A percentile compares a stretch with the other conserved stretches of the same genome.
phyloP scores from a whole-genome alignment of 2,329 filamentous ascomycete species.

The Alternaria longipes region DNA sequence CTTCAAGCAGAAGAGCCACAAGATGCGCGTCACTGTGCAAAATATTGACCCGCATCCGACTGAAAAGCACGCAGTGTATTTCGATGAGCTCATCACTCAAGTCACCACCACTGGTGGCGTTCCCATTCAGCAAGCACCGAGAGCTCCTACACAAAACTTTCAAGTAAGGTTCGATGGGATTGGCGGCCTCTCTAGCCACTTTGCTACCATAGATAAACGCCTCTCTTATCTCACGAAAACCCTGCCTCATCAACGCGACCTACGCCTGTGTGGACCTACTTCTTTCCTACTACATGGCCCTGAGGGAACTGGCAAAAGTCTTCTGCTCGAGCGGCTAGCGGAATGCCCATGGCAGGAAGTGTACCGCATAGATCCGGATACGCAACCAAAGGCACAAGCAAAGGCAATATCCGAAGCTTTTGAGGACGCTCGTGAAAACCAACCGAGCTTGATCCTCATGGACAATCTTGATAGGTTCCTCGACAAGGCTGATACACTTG shows the following conservation, averaged over 20 bases:
- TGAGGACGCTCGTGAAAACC: conserved; percentile 70
- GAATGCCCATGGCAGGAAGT: conserved; percentile 74
- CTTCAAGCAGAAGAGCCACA: conserved; percentile 59
- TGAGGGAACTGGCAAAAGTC: conserved; percentile 83
- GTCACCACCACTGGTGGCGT: conserved; percentile 29
- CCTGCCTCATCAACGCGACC: conserved; percentile 25
- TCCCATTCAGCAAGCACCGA: conserved; percentile 10
- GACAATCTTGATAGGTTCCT: conserved; percentile 76
- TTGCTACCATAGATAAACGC: conserved; percentile 72
- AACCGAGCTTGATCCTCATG: conserved; percentile 81
- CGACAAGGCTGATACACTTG: conserved; percentile 42
- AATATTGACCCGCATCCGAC: conserved; percentile 59
- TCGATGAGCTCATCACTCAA: conserved; percentile 38
- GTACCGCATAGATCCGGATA: conserved; percentile 65
- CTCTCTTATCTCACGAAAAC: conserved; percentile 55
- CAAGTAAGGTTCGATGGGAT: conserved; percentile 61
- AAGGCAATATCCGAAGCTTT: conserved; percentile 73
- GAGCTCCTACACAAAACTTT: conserved; percentile 24
- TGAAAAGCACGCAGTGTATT: conserved; percentile 40
- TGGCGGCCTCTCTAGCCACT: conserved; percentile 72
- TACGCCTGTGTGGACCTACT: conserved; percentile 50
- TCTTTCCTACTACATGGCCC: conserved; percentile 81
- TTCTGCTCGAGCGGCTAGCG: conserved; percentile 74
- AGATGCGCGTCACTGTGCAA: conserved; percentile 67
- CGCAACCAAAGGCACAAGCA: conserved; percentile 56